phyloP scores from a whole-genome alignment of 2,329 filamentous ascomycete species.

The Fusarium decemcellulare region DNA sequence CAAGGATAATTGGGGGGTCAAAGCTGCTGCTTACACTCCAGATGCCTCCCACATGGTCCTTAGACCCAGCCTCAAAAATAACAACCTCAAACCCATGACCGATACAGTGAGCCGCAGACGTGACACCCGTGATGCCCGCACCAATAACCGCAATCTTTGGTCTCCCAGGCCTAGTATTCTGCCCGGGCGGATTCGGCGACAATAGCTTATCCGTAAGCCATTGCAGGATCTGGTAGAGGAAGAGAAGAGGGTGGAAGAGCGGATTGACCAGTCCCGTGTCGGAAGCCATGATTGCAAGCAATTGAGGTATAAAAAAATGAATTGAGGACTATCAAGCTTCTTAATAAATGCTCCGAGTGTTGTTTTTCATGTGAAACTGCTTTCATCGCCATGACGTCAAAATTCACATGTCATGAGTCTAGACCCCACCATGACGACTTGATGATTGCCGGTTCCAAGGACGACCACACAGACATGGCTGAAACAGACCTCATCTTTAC shows the following conservation, averaged over 20 bases:
- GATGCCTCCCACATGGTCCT: conserved; percentile 80
- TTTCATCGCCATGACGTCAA: conserved; percentile 46
- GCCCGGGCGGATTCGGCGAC: conserved; percentile 77
- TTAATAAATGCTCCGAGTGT: conserved; percentile 9
- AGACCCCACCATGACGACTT: conserved; percentile 30
- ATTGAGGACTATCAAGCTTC: not conserved
- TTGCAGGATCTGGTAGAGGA: conserved; percentile 76
- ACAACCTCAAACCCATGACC: conserved; percentile 88
- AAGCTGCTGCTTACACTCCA: conserved; percentile 74
- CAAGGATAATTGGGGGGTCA: not conserved
- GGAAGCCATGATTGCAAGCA: conserved; percentile 49
- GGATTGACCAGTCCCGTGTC: conserved; percentile 54
- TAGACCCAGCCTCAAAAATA: conserved; percentile 80
- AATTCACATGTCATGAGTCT: conserved; percentile 30
- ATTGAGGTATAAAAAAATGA: too few species aligned
- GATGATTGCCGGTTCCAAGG: conserved; percentile 20
- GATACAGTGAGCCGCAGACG: conserved; percentile 84
- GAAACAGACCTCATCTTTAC: conserved; percentile 29
- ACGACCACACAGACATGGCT: conserved; percentile 28
- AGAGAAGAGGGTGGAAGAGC: conserved; percentile 68
- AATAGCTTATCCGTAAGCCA: conserved; percentile 75
- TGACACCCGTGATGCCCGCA: conserved; percentile 81
- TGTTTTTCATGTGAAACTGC: conserved; percentile 32
- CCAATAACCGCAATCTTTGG: conserved; percentile 80
- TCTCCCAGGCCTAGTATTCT: conserved; percentile 67